Conservation (phyloP, 2,329 filamentous ascomycete species). For the Botrytis deweyae region DNA sequence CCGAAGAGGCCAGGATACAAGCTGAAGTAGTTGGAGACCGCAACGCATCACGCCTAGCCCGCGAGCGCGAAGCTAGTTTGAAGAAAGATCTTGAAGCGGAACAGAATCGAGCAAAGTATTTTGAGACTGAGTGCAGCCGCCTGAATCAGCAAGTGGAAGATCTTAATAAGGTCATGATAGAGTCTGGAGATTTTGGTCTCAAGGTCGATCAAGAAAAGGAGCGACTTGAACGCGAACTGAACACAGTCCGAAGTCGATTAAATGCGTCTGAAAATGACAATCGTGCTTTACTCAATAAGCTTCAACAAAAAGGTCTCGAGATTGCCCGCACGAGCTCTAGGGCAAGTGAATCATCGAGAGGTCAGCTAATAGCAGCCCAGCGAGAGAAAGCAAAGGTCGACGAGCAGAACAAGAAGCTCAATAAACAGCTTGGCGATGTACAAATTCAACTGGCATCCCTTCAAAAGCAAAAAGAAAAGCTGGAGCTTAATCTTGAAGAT, state of each 20-base stretch:
- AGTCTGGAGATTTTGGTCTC: constrained; percentile 84
- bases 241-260: constrained; percentile 85
- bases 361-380: constrained; percentile 73
- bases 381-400: constrained; percentile 81
- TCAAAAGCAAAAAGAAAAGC: constrained; percentile 93
- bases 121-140: constrained; percentile 75
- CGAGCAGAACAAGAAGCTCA: constrained; percentile 76
- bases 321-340: constrained; percentile 87
- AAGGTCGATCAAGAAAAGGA: constrained; percentile 94
- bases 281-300: constrained; percentile 88
- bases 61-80: constrained; percentile 76
- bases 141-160: constrained; percentile 79
- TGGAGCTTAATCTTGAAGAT: constrained; percentile 84
- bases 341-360: constrained; percentile 78
- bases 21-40: constrained; percentile 80
- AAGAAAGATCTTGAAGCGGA: constrained; percentile 79
- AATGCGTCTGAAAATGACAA: constrained; percentile 96
- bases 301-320: constrained; percentile 95
- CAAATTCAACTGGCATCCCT: constrained; percentile 79
- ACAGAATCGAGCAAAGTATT: constrained; percentile 71
- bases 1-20: constrained; percentile 81
- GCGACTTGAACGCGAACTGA: constrained; percentile 83
- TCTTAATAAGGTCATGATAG: constrained; percentile 81
- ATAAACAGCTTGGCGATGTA: constrained; percentile 81
- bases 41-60: constrained; percentile 72